Evolutionary conservation across 192 early-diverging fungal species (phyloP), one percentile per base, ranked within the genome.

Genomic region (Paraglomus occultum): DNA sequence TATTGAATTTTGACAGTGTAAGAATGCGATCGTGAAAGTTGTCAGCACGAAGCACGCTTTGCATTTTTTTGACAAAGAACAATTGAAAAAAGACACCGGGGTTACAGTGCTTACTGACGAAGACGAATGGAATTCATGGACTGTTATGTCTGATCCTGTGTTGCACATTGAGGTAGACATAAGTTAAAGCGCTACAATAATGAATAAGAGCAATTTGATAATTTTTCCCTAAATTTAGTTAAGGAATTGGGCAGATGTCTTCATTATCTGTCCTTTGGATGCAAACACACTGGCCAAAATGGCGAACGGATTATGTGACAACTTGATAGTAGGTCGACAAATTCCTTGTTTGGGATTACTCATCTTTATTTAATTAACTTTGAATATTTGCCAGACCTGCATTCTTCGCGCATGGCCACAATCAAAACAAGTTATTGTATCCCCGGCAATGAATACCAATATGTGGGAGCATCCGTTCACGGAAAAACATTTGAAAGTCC

Each of bases 391-490:
- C 17, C 23, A 92, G 90, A 96, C 94, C 1, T 95, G 94, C 73
- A 83, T 95, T 20, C 68, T 95, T 31, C 72, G 96, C 6, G 96
- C 96, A 0, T 98, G 96, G 95, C 90, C 95, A 71, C 75, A 77
- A 31, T 63, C 57, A 11, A 86, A 85, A 59, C 91, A 90, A 0
- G 84, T 95, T 1, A 64, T 94, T 14, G 83, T 92, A 6, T 92
- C 89, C 65, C 96, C 95, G 8, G 95, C 95, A n/a, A 99, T 99
- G 95, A 96, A 97, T 69, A 95, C 94, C 6, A 82, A 87, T 80
- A 97, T 97, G 96, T 99, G 93, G 92, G 85, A 89, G 46, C 94
- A 99, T 77, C 93, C 91, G 18, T 86, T 95, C 50, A 97, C 96
- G 0, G 76, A 69, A 6, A 77, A 74, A 42, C 96, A 97, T 74